Percentiles rank a stretch among this genome's conserved stretches.
phyloP scores from a whole-genome alignment of 2,329 filamentous ascomycete genomes.

The Talaromyces sp. region DNA sequence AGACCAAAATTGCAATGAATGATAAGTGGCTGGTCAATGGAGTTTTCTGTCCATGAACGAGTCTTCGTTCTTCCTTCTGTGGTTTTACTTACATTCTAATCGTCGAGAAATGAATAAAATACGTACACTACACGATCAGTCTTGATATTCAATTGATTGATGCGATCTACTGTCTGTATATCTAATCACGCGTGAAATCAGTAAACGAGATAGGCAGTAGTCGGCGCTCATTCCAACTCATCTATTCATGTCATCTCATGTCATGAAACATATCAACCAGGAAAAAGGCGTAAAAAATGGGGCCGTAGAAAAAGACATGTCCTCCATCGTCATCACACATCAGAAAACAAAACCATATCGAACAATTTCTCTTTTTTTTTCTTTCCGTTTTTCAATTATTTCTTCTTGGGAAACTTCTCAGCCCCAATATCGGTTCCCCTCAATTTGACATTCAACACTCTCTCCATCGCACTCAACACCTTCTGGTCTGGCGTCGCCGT shows the following conservation, averaged over 20 bases:
- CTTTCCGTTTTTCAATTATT: conserved; percentile 34
- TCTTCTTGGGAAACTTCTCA: conserved; percentile 78
- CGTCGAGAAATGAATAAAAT: background rate
- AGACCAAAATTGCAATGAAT: conserved; percentile 5
- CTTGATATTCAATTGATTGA: background rate
- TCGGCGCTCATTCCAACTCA: conserved; percentile 19
- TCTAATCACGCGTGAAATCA: conserved; percentile 5
- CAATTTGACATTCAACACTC: conserved; percentile 82
- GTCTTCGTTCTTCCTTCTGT: background rate
- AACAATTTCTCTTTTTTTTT: background rate
- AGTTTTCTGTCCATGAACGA: background rate
- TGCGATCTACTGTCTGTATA: conserved; percentile 2
- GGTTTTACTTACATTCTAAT: background rate
- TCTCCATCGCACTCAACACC: conserved; percentile 73
- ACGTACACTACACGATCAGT: background rate
- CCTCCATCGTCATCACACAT: background rate
- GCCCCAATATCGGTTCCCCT: conserved; percentile 80
- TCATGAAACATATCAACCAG: conserved; percentile 4
- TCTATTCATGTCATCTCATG: conserved; percentile 6
- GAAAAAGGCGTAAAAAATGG: background rate
- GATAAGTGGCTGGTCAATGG: conserved; percentile 4
- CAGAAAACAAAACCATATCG: background rate
- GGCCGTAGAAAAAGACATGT: background rate
- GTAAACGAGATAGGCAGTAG: conserved; percentile 12
- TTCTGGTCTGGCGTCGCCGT: conserved; percentile 78